These are phyloP conservation scores for Ogataea paraovalis DNA, from an alignment of 805 yeast genomes.

Conservation along the genomic window DNA sequence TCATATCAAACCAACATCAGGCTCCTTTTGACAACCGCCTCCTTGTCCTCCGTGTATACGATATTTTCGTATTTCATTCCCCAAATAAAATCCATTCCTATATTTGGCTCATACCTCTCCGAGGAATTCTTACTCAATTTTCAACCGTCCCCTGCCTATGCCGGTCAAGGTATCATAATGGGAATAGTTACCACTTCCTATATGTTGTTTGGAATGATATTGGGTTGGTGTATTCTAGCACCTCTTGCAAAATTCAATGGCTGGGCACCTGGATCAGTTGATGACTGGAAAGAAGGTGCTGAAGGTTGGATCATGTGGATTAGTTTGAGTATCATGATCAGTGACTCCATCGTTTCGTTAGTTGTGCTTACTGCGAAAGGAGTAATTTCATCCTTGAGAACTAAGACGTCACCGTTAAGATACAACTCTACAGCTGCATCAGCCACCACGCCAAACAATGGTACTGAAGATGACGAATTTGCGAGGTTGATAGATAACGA, in stretches of 20 bases:
- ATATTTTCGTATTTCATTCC: conserved; percentile 71
- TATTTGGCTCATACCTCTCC: conserved; percentile 68
- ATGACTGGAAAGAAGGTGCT: conserved; percentile 90
- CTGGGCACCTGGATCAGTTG: conserved; percentile 90
- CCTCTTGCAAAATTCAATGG: conserved; percentile 65
- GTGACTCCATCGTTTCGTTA: conserved; percentile 83
- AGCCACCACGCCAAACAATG: background rate
- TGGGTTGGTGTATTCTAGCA: conserved; percentile 93
- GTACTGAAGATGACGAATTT: conserved; percentile 3
- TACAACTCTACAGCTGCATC: background rate
- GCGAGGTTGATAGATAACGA: conserved; percentile 8
- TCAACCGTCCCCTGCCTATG: conserved; percentile 95
- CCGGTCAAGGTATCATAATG: conserved; percentile 98
- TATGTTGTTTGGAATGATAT: conserved; percentile 82
- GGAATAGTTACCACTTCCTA: conserved; percentile 87
- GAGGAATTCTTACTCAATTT: conserved; percentile 72
- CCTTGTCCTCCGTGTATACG: conserved; percentile 69
- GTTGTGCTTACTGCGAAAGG: conserved; percentile 53
- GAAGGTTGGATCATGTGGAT: conserved; percentile 99
- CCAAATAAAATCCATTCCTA: conserved; percentile 58
- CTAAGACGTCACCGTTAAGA: background rate
- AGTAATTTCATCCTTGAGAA: conserved; percentile 7
- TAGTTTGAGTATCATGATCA: conserved; percentile 87
- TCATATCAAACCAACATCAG: conserved; percentile 54
- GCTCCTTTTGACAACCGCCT: conserved; percentile 59